Base-by-base conservation (phyloP, 768 basidiomycete species). In the Phanerochaete sordida region DNA sequence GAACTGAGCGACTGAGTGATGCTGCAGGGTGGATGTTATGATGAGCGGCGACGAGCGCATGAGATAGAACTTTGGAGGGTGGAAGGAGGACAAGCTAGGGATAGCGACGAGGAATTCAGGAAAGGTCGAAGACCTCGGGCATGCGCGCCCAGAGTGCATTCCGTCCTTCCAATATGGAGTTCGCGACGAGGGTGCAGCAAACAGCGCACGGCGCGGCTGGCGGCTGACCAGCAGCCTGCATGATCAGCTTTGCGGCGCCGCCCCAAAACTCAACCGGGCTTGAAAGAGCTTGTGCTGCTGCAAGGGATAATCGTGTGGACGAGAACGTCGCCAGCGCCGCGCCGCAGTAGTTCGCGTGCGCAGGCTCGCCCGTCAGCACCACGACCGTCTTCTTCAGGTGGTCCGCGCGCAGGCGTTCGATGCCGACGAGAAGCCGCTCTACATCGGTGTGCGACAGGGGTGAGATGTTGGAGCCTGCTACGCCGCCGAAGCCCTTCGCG, bases 391-490 rank as follows among this genome's bases (percentile, higher is more conserved):
- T 11, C 39, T 19, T 43, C 8, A 23, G 15, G 49, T 68, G 64
- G 16, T 23, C 21, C 19, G 44, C 26, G 23, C 68, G 68, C 27
- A 70, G 58, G 12, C 55, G 58, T 30, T 67, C 66, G 49, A 68
- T 24, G 2, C 70, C 70, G 37, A 60, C 56, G 26, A 69, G 48
- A 47, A 68, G 55, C 11, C 68, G 64, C 56, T 69, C 68, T 13
- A 63, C 33, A 57, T 71, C 70, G 11, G 64, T 64, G 21, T 50
- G 46, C 28, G 64, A 24, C 37, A 70, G 68, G 35, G 64, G 62
- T 11, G 61, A 60, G 58, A 71, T 45, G 59, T 64, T 59, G 60
- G 64, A 55, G 4, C 69, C 68, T 45, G 58, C 48, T 33, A 56
- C 51, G n/a, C 49, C 46, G 19, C 57, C 57, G 9, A 62, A 64